Percentiles rank a stretch among this genome's conserved stretches.
Evolutionary conservation across 768 basidiomycete species (phyloP).

Genomic region (Suillus spraguei): DNA sequence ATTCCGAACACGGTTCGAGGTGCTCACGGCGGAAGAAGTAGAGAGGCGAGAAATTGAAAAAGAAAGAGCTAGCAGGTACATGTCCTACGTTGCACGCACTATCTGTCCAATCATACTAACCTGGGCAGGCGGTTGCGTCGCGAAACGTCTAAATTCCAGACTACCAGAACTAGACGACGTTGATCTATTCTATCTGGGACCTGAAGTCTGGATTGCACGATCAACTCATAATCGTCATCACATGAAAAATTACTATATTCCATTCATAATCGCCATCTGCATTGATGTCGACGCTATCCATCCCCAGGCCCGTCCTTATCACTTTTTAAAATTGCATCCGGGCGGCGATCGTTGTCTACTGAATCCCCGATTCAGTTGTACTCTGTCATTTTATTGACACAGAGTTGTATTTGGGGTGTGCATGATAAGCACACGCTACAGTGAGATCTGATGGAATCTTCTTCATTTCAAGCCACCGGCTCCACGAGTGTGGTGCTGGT

Average conservation of each 20-base stretch:
- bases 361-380: neutral
- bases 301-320: conserved; percentile 8
- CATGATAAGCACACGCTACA: neutral
- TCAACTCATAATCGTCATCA: conserved; percentile 1
- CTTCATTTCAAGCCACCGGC: neutral
- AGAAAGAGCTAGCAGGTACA: conserved; percentile 74
- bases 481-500: neutral
- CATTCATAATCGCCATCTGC: conserved; percentile 25
- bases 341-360: neutral
- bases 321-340: conserved; percentile 7
- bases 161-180: conserved; percentile 42
- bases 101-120: conserved; percentile 10
- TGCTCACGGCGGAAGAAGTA: conserved; percentile 87
- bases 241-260: conserved; percentile 23
- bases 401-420: neutral
- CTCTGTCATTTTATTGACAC: neutral
- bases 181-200: conserved; percentile 18
- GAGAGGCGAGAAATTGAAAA: conserved; percentile 87
- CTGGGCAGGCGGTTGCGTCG: conserved; percentile 55
- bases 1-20: conserved; percentile 86
- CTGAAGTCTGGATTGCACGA: neutral
- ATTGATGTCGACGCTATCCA: conserved; percentile 9
- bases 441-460: neutral
- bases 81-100: conserved; percentile 13
- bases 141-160: conserved; percentile 71